These are phyloP conservation scores for Bipolaris bicolor DNA, from an alignment of 2,329 filamentous ascomycete species.

Conservation along the genomic window DNA sequence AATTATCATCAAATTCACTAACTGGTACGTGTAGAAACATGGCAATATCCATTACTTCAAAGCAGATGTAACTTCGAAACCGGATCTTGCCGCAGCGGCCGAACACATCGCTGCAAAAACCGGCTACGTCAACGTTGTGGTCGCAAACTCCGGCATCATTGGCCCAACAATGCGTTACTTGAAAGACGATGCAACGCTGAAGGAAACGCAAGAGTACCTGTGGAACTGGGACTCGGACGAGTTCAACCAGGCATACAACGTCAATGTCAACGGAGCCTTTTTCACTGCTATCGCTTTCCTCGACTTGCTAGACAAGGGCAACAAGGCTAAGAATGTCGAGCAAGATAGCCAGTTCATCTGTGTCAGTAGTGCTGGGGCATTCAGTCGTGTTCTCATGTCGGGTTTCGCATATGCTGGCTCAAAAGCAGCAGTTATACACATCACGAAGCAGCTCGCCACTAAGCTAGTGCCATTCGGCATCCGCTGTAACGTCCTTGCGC, in stretches of 20 bases:
- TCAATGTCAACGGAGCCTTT: conserved; percentile 49
- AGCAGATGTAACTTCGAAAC: conserved; percentile 31
- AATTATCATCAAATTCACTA: background rate
- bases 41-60: conserved; percentile 18
- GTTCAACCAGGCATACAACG: conserved; percentile 34
- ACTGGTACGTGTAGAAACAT: conserved; percentile 2
- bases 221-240: conserved; percentile 15
- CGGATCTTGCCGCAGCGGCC: conserved; percentile 21
- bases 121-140: conserved; percentile 32
- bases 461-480: conserved; percentile 50
- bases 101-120: conserved; percentile 15
- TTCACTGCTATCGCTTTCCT: conserved; percentile 52
- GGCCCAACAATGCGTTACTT: conserved; percentile 20
- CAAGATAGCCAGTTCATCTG: conserved; percentile 10
- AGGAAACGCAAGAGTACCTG: conserved; percentile 8
- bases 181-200: conserved; percentile 1
- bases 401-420: conserved; percentile 27
- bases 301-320: conserved; percentile 50
- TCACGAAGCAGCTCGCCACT: conserved; percentile 58
- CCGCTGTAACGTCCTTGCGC: conserved; percentile 57
- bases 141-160: conserved; percentile 30
- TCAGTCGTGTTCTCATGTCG: conserved; percentile 24
- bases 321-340: conserved; percentile 24
- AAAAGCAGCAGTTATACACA: conserved; percentile 48
- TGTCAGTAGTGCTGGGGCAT: conserved; percentile 12